Percentiles rank a stretch among this genome's conserved stretches.
phyloP scores from a whole-genome alignment of 192 early-diverging fungal genomes.

The Radiomyces spectabilis region DNA sequence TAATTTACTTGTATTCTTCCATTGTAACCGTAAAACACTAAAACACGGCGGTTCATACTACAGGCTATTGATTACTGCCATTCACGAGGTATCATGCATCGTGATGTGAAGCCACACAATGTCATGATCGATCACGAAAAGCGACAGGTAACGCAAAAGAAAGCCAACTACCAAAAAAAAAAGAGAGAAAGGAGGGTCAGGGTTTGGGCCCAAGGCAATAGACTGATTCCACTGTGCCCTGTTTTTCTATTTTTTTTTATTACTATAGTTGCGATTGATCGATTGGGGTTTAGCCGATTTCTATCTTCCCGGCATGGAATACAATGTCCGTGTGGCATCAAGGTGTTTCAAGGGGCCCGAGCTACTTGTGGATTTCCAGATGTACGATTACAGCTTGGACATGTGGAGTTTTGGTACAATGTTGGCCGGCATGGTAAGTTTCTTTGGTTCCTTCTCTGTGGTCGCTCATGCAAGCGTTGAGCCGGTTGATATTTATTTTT shows the following conservation, averaged over 20 bases:
- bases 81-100: slow-evolving; percentile 98
- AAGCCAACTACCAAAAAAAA: background rate
- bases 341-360: slow-evolving; percentile 99
- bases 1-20: no score
- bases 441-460: no score
- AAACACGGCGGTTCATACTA: background rate
- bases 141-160: slow-evolving; percentile 45
- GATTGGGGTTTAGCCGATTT: slow-evolving; percentile 99
- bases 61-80: slow-evolving; percentile 96
- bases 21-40: no score
- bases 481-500: background rate
- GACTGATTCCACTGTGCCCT: no score
- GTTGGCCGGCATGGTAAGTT: slow-evolving; percentile 95
- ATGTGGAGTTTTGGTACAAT: slow-evolving; percentile 99
- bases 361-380: slow-evolving; percentile 94
- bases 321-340: slow-evolving; percentile 98
- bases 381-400: slow-evolving; percentile 98
- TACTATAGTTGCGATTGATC: slow-evolving; percentile 83
- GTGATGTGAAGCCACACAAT: slow-evolving; percentile 99
- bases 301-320: slow-evolving; percentile 92
- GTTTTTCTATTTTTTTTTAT: background rate
- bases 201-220: no score
- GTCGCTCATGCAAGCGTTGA: no score
- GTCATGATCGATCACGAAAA: slow-evolving; percentile 99
- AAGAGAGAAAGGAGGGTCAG: no score